These are phyloP conservation scores for Saturnispora serradocipensis DNA, from an alignment of 805 yeast species.

Conservation along the genomic window DNA sequence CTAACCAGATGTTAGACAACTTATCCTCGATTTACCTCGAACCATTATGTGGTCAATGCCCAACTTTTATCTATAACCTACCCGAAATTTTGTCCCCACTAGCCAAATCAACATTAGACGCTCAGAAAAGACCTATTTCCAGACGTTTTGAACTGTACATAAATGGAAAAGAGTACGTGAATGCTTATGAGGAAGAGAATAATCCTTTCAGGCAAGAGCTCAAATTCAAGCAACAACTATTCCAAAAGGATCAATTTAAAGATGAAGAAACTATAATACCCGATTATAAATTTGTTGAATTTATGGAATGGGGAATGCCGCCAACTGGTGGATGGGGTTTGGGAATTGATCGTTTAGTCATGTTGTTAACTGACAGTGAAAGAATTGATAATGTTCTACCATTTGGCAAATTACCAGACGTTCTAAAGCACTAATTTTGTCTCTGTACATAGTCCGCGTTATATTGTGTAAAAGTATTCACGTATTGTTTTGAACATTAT, in stretches of 20 bases:
- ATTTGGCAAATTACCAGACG: conserved; percentile 70
- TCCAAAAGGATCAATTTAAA: conserved; percentile 34
- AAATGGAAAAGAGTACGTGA: conserved; percentile 69
- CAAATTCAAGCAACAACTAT: conserved; percentile 56
- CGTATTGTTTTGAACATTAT: not conserved
- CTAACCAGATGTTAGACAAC: conserved; percentile 31
- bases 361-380: conserved; percentile 57
- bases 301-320: conserved; percentile 90
- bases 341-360: conserved; percentile 81
- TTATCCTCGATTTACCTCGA: conserved; percentile 44
- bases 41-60: conserved; percentile 45
- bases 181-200: conserved; percentile 96
- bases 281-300: conserved; percentile 60
- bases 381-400: conserved; percentile 70
- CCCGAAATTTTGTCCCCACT: conserved; percentile 83
- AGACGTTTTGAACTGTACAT: conserved; percentile 80
- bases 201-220: conserved; percentile 61
- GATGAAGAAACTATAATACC: conserved; percentile 62
- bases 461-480: not conserved
- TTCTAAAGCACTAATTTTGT: conserved; percentile 41
- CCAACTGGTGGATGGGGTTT: conserved; percentile 99
- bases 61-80: conserved; percentile 72
- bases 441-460: not conserved
- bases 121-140: conserved; percentile 30
- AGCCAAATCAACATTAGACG: conserved; percentile 51